phyloP scores from a whole-genome alignment of 192 early-diverging fungal species.

The Coemansia sp. region DNA sequence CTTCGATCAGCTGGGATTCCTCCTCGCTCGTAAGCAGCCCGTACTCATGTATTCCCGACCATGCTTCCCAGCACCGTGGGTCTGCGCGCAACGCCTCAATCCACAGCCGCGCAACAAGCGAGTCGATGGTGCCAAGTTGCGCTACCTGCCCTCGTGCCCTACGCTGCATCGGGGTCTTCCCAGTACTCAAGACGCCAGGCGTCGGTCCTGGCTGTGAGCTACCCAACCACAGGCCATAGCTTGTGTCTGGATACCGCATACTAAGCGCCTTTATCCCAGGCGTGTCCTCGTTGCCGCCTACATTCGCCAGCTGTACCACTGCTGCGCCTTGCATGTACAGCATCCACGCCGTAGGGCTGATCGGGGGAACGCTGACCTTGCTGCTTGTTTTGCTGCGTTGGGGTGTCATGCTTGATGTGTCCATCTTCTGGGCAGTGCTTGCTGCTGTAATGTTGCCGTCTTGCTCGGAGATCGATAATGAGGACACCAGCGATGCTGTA shows the following conservation, averaged over 20 bases:
- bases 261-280: slow-evolving; percentile 39
- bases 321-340: slow-evolving; percentile 55
- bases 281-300: slow-evolving; percentile 37
- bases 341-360: slow-evolving; percentile 38
- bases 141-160: slow-evolving; percentile 4
- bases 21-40: slow-evolving; percentile 42
- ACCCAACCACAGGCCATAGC: background rate
- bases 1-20: slow-evolving; percentile 23
- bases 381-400: background rate
- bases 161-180: slow-evolving; percentile 5
- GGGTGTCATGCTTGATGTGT: background rate
- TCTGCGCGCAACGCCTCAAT: slow-evolving; percentile 27
- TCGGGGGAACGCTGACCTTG: slow-evolving; percentile 10
- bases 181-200: background rate
- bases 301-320: slow-evolving; percentile 43
- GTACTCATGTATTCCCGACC: slow-evolving; percentile 47
- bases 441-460: too few relatives aligned
- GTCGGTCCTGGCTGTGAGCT: background rate
- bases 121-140: slow-evolving; percentile 29
- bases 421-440: background rate
- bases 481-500: slow-evolving; percentile 3
- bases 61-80: slow-evolving; percentile 55
- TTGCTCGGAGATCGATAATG: background rate
- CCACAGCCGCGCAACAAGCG: slow-evolving; percentile 37
- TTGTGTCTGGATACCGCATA: slow-evolving; percentile 11